These are phyloP conservation scores for Sporothrix humicola DNA, from an alignment of 2,329 filamentous ascomycete genomes.

Conservation along the genomic window DNA sequence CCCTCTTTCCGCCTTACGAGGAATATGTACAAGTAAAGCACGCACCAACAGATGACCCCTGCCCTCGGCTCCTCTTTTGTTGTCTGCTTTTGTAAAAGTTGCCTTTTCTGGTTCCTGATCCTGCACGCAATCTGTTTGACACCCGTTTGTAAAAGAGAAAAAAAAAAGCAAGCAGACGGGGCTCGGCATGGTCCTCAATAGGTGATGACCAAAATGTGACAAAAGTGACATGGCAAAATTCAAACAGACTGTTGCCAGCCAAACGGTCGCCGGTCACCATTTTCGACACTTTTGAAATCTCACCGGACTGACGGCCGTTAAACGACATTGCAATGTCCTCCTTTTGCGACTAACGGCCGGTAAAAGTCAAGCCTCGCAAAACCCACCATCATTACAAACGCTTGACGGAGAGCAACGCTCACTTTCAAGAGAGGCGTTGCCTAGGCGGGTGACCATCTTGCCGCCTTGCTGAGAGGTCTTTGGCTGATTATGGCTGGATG, in stretches of 20 bases:
- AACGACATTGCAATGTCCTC: not conserved
- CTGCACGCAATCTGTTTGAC: conserved; percentile 29
- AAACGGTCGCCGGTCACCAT: not conserved
- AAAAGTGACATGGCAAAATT: not conserved
- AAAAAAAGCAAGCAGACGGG: not conserved
- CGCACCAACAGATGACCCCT: not conserved
- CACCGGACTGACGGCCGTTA: conserved; percentile 2
- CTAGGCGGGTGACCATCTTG: not conserved
- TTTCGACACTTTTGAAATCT: not conserved
- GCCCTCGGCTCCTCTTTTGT: conserved; percentile 3
- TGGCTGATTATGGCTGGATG: not conserved
- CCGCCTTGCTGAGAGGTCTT: not conserved
- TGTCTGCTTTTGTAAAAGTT: not conserved
- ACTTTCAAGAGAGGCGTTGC: not conserved
- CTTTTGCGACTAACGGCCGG: not conserved
- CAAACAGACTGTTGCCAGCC: not conserved
- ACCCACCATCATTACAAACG: not conserved
- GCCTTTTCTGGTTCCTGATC: not conserved
- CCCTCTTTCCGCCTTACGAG: not conserved
- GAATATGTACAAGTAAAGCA: not conserved
- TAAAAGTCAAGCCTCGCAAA: not conserved
- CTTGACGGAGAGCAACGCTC: not conserved
- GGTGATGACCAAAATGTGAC: not conserved
- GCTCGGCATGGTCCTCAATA: not conserved
- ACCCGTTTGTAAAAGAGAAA: conserved; percentile 20